A percentile compares a stretch with the other conserved stretches of the same genome.
Evolutionary conservation across 1,284 basidiomycete species (phyloP).

Genomic region (Marasmius sp.): DNA sequence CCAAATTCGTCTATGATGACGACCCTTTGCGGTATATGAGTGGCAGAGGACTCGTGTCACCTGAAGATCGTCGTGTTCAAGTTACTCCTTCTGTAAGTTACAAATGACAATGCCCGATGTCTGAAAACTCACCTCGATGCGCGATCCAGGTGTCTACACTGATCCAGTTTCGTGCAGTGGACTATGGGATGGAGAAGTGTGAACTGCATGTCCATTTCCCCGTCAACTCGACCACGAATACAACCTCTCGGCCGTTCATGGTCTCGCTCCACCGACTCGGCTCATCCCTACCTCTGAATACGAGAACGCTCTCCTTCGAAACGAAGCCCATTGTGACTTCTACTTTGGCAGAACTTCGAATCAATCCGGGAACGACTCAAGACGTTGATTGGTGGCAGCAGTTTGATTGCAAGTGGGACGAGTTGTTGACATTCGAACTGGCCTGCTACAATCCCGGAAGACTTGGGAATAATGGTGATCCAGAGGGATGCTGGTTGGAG

Average conservation of each 20-base stretch:
- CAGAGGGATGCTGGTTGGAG: background rate
- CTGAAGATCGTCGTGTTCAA: constrained; percentile 9
- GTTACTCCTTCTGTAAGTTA: background rate
- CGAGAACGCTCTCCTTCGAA: background rate
- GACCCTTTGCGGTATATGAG: constrained; percentile 10
- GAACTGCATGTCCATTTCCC: constrained; percentile 1
- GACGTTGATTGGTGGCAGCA: background rate
- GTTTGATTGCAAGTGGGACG: constrained; percentile 3
- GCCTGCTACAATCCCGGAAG: background rate
- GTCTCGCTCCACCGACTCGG: background rate
- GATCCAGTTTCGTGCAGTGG: background rate
- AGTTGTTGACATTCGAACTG: constrained; percentile 1
- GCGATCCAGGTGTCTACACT: background rate
- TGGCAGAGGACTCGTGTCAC: constrained; percentile 4
- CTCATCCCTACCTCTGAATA: background rate
- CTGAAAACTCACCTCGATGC: background rate
- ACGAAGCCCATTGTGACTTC: background rate
- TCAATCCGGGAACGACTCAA: background rate
- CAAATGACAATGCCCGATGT: background rate
- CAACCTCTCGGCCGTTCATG: background rate
- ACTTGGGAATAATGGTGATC: background rate
- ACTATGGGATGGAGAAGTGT: background rate
- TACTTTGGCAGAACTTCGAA: background rate
- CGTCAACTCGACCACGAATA: background rate
- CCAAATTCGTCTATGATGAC: constrained; percentile 4